Conservation (phyloP, 345 rosid species). For the Durio zibethinus region DNA sequence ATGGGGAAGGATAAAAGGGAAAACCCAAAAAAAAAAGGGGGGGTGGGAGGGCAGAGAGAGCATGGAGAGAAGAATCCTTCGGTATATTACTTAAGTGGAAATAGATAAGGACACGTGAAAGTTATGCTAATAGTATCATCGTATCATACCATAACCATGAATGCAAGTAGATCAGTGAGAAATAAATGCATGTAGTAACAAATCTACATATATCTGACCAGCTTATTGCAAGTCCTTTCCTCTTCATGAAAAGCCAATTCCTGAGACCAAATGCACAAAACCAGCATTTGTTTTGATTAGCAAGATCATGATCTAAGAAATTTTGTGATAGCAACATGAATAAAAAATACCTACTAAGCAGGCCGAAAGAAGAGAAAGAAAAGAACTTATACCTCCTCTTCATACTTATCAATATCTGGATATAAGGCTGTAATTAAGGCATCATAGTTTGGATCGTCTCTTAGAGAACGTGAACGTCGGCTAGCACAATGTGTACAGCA, state of each 20-base stretch:
- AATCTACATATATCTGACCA: constrained; percentile 42
- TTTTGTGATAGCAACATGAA: background rate
- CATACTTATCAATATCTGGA: constrained; percentile 74
- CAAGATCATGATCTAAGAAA: constrained; percentile 10
- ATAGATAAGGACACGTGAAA: constrained; percentile 6
- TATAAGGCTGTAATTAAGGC: constrained; percentile 74
- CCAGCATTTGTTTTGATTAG: constrained; percentile 8
- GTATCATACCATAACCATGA: constrained; percentile 31
- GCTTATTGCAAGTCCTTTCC: constrained; percentile 78
- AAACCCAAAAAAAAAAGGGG: background rate
- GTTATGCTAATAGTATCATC: constrained; percentile 1
- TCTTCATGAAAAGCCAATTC: constrained; percentile 85
- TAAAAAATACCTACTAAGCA: background rate
- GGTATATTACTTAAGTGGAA: background rate
- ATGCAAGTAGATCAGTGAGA: constrained; percentile 11
- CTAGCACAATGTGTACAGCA: constrained; percentile 98
- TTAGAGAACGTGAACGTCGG: constrained; percentile 91
- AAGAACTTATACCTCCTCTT: constrained; percentile 58
- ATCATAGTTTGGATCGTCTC: constrained; percentile 94
- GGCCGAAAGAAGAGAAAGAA: constrained; percentile 5
- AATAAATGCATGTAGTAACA: constrained; percentile 11
- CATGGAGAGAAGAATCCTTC: background rate
- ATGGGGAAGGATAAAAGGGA: background rate
- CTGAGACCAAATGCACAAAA: constrained; percentile 36
- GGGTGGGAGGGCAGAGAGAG: background rate